Conservation (phyloP, 805 yeast genomes). For the Candida ovalis region DNA sequence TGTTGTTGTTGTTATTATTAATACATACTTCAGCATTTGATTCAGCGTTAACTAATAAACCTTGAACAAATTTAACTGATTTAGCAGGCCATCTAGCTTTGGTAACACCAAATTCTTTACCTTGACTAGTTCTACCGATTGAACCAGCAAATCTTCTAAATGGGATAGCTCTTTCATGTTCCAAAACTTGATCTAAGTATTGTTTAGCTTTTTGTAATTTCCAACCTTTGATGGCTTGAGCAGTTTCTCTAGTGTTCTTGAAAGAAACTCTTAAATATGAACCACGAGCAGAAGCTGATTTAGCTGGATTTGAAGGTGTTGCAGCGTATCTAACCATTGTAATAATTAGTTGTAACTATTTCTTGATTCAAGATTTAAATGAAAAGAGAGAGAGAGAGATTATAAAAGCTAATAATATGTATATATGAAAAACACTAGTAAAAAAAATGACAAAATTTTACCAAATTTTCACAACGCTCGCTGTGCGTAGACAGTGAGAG, state of each 20-base stretch:
- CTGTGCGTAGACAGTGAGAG: no score
- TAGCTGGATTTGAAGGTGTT: slow-evolving; percentile 98
- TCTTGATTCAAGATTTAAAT: slow-evolving; percentile 1
- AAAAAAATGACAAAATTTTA: no score
- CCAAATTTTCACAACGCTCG: no score
- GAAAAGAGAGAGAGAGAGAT: background rate
- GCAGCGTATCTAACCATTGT: slow-evolving; percentile 99
- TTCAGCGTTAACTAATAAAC: slow-evolving; percentile 94
- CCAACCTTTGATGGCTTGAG: slow-evolving; percentile 98
- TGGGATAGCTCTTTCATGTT: slow-evolving; percentile 99
- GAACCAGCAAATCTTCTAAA: slow-evolving; percentile 97
- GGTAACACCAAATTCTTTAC: slow-evolving; percentile 99
- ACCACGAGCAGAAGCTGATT: slow-evolving; percentile 99
- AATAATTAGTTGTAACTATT: slow-evolving; percentile 6
- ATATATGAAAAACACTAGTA: no score
- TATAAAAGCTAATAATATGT: no score
- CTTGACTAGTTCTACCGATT: slow-evolving; percentile 99
- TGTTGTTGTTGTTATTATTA: background rate
- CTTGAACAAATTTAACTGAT: slow-evolving; percentile 93
- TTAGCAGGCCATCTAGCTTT: slow-evolving; percentile 99
- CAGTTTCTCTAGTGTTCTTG: slow-evolving; percentile 99
- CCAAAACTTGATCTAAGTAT: slow-evolving; percentile 93
- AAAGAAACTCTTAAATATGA: slow-evolving; percentile 98
- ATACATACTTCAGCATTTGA: slow-evolving; percentile 87
- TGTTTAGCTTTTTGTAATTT: slow-evolving; percentile 91